Percentiles rank a stretch among this genome's conserved stretches.
phyloP scores from a whole-genome alignment of 352 stramenopile species.

The Aphanomyces cochlioides region DNA sequence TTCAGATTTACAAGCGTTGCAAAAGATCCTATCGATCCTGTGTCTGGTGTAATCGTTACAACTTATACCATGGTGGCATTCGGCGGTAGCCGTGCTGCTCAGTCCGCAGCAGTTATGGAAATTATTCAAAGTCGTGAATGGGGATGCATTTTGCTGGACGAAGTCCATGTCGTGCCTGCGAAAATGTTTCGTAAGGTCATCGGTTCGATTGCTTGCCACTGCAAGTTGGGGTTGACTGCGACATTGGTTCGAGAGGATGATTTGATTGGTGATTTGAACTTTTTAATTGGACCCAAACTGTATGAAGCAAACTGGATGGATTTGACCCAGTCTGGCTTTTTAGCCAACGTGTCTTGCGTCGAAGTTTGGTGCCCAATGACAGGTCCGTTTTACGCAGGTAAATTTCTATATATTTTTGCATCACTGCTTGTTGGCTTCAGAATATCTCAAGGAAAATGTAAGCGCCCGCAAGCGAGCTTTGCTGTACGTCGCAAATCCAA shows the following conservation, averaged over 20 bases:
- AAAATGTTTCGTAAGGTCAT: constrained; percentile 98
- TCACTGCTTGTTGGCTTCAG: constrained; percentile 25
- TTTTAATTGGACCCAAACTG: constrained; percentile 97
- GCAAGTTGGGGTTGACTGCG: constrained; percentile 97
- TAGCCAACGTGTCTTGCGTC: constrained; percentile 97
- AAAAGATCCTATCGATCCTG: constrained; percentile 78
- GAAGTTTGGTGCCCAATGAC: constrained; percentile 99
- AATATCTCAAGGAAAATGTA: constrained; percentile 81
- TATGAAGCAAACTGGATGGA: constrained; percentile 99
- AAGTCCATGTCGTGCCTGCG: constrained; percentile 98
- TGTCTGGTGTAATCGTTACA: constrained; percentile 92
- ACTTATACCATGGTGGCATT: constrained; percentile 98
- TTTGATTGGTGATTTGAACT: constrained; percentile 98
- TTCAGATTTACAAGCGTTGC: constrained; percentile 65
- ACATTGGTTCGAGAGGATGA: constrained; percentile 99
- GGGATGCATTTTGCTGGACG: constrained; percentile 96
- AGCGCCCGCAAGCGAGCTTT: constrained; percentile 90
- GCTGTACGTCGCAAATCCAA: constrained; percentile 99
- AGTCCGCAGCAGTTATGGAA: constrained; percentile 94
- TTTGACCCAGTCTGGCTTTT: constrained; percentile 94
- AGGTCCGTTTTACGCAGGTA: constrained; percentile 92
- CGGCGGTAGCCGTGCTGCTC: constrained; percentile 84
- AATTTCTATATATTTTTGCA: not conserved
- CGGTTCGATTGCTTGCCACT: constrained; percentile 93
- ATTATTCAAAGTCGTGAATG: constrained; percentile 96